Percentiles rank a stretch among this genome's conserved stretches.
Evolutionary conservation across 805 yeast genomes (phyloP).

Genomic region (Starmerella powellii): DNA sequence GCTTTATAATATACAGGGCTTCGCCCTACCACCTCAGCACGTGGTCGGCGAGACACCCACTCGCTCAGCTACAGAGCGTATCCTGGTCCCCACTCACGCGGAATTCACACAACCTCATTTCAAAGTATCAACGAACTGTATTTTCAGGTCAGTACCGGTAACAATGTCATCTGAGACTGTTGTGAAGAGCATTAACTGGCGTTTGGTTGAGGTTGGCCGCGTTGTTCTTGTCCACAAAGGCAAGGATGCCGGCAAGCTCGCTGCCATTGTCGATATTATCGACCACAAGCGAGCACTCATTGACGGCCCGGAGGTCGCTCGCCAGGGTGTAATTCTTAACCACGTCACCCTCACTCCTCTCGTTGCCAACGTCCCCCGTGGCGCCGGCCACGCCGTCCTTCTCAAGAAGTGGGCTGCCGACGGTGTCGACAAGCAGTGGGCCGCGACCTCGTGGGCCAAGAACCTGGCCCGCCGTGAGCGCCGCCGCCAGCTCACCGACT

Average conservation of each 20-base stretch:
- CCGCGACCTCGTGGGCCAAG: constrained; percentile 92
- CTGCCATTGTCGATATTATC: constrained; percentile 95
- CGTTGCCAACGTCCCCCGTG: constrained; percentile 79
- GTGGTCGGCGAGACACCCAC: constrained; percentile 1
- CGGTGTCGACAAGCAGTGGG: constrained; percentile 82
- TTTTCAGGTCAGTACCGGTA: constrained; percentile 9
- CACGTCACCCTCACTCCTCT: constrained; percentile 88
- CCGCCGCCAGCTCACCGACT: constrained; percentile 88
- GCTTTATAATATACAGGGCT: too few relatives aligned
- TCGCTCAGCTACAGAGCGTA: not conserved
- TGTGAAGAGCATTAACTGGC: constrained; percentile 97
- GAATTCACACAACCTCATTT: not conserved
- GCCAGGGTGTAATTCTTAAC: constrained; percentile 83
- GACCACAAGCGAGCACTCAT: constrained; percentile 97
- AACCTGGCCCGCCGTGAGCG: constrained; percentile 90
- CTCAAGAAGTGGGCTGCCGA: constrained; percentile 89
- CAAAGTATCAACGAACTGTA: constrained; percentile 1
- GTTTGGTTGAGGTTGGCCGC: constrained; percentile 99
- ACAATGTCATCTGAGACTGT: constrained; percentile 56
- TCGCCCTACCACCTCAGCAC: constrained; percentile 2
- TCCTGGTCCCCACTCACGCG: constrained; percentile 8
- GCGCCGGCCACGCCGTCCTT: constrained; percentile 76
- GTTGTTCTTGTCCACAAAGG: constrained; percentile 85
- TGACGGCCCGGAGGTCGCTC: constrained; percentile 92
- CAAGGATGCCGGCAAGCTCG: constrained; percentile 64